Evolutionary conservation across 352 stramenopile genomes (phyloP), one percentile per base, ranked within the genome.

Genomic region (Globisporangium nagaii): DNA sequence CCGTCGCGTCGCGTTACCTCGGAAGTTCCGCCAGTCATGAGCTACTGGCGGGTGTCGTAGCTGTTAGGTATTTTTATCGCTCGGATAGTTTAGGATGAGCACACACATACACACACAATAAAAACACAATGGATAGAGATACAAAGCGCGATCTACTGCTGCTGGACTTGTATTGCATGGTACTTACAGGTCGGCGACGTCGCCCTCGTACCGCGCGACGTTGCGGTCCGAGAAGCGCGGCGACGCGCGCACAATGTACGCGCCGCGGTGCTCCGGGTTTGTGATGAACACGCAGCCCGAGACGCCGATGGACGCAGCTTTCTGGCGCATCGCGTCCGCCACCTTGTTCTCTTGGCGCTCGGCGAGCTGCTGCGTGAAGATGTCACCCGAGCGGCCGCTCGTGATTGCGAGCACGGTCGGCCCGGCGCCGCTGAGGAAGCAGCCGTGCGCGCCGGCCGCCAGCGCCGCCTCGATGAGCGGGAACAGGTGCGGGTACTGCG

Each of bases 381-480:
- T 99, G 77, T 99, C 97, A 35, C 97, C 97, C 55, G 84, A 92
- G 20, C 93, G 94, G 32, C 97, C 97, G 60, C 88, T 98, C 17
- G 96, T 99, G 65, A 99, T 97, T 10, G 97, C 96, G 71, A 99
- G 92, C 31, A 99, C 96, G 2, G 96, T 99, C 15, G 97, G 97
- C 13, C 97, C 97, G 2, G 97, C 97, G 31, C 97, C 97, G 65
- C 88, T 98, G 37, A 99, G 77, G 74, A 98, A 99, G 54, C 90
- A 95, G 70, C 91, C 97, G 56, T 96, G 90, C 15, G 85, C 85
- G 36, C 97, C 97, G 37, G 96, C 95, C 49, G 78, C 82, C 58
- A 98, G 86, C 19, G 96, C 96, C 2, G 97, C 96, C 58, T 98
- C 79, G 54, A 99, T 98, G 66, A 99, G 92, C 20, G 96, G 96